Percentiles rank a stretch among this genome's conserved stretches.
These are phyloP conservation scores for Phytopythium litorale DNA, from an alignment of 352 stramenopile species.

Conservation along the genomic window DNA sequence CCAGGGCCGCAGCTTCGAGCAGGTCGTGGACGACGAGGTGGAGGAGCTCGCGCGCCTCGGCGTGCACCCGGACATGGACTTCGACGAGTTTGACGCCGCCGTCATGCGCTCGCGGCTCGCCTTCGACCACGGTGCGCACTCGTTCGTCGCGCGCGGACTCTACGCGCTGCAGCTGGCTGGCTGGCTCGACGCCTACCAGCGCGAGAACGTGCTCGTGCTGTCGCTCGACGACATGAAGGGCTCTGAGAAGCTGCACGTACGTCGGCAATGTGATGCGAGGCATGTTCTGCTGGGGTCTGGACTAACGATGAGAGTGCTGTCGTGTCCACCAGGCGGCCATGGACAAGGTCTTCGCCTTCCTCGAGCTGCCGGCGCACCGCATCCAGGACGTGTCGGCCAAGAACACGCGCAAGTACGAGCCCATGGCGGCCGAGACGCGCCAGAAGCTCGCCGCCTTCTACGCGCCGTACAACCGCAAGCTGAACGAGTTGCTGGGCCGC, in stretches of 20 bases:
- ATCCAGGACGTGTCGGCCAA: slow-evolving; percentile 83
- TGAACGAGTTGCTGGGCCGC: slow-evolving; percentile 60
- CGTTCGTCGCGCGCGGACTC: slow-evolving; percentile 83
- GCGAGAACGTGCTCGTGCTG: slow-evolving; percentile 90
- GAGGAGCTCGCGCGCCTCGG: slow-evolving; percentile 49
- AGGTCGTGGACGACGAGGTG: slow-evolving; percentile 73
- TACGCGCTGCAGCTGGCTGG: slow-evolving; percentile 93
- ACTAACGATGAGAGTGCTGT: slow-evolving; percentile 7
- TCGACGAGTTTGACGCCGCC: slow-evolving; percentile 63
- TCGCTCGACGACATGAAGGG: slow-evolving; percentile 93
- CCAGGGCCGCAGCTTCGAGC: slow-evolving; percentile 56
- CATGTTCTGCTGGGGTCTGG: background rate
- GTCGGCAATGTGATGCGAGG: slow-evolving; percentile 6
- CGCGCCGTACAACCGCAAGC: slow-evolving; percentile 78
- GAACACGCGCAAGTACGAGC: slow-evolving; percentile 86
- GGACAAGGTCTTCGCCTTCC: slow-evolving; percentile 79
- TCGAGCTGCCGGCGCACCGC: slow-evolving; percentile 76
- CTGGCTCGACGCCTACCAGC: slow-evolving; percentile 90
- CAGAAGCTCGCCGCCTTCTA: slow-evolving; percentile 74
- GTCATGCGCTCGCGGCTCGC: slow-evolving; percentile 39
- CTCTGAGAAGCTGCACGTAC: slow-evolving; percentile 50
- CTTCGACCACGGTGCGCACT: slow-evolving; percentile 75
- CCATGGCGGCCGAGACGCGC: slow-evolving; percentile 46
- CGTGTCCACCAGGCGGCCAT: slow-evolving; percentile 46
- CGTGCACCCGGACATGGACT: slow-evolving; percentile 71